These are phyloP conservation scores for Ustilago trichophora DNA, from an alignment of 1,284 basidiomycete species.

Conservation along the genomic window DNA sequence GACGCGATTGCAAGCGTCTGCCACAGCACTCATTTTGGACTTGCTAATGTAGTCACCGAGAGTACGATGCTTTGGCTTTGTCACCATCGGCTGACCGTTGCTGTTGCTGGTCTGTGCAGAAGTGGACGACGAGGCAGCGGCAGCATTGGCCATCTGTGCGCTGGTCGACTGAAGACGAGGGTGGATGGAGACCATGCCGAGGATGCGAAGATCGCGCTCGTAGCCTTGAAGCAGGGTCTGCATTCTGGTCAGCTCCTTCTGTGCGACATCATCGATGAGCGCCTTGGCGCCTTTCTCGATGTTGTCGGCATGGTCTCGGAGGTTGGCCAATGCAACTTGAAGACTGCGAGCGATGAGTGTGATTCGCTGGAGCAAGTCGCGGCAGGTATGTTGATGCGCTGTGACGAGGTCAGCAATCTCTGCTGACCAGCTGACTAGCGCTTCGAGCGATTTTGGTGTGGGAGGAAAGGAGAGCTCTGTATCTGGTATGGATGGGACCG, in stretches of 20 bases:
- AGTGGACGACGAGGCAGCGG: conserved; percentile 16
- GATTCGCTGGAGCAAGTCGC: conserved; percentile 38
- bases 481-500: conserved; percentile 14
- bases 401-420: conserved; percentile 19
- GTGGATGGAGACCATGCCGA: conserved; percentile 57
- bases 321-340: conserved; percentile 56
- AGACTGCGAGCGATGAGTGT: conserved; percentile 54
- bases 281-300: conserved; percentile 48
- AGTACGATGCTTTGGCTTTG: conserved; percentile 40
- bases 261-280: conserved; percentile 42
- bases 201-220: conserved; percentile 54
- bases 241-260: conserved; percentile 57
- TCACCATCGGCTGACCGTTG: conserved; percentile 4
- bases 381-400: conserved; percentile 10
- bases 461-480: conserved; percentile 46
- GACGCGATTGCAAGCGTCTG: conserved; percentile 48
- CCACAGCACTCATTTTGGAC: conserved; percentile 55
- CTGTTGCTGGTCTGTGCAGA: conserved; percentile 16
- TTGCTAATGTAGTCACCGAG: conserved; percentile 59
- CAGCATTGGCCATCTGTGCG: conserved; percentile 19
- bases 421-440: conserved; percentile 49
- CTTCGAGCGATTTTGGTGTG: conserved; percentile 52
- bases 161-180: conserved; percentile 41
- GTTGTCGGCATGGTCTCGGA: conserved; percentile 55
- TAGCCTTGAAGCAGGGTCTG: conserved; percentile 55